A percentile compares a stretch with the other conserved stretches of the same genome.
phyloP scores from a whole-genome alignment of 1,284 basidiomycete genomes.

The Cryptococcus sp. region DNA sequence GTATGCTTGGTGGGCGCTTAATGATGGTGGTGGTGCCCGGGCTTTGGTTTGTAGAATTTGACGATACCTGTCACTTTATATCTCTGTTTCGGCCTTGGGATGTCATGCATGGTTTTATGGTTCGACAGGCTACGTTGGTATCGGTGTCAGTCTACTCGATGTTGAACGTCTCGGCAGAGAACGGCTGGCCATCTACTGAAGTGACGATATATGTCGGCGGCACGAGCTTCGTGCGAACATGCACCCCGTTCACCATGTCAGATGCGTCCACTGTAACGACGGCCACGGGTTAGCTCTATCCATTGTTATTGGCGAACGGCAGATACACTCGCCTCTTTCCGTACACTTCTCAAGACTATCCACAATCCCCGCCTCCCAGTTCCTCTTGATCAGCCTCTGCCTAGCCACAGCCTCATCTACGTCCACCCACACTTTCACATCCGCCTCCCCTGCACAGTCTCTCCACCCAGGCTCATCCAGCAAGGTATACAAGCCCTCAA shows the following conservation, averaged over 20 bases:
- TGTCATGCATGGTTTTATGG: not conserved
- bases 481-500: slow-evolving; percentile 81
- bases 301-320: not conserved
- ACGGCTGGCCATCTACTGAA: slow-evolving; percentile 9
- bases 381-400: slow-evolving; percentile 59
- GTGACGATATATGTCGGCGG: slow-evolving; percentile 7
- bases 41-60: not conserved
- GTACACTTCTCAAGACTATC: slow-evolving; percentile 22
- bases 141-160: not conserved
- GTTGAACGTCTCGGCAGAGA: slow-evolving; percentile 1
- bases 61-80: not conserved
- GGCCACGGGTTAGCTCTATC: not conserved
- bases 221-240: slow-evolving; percentile 6
- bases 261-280: slow-evolving; percentile 12
- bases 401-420: slow-evolving; percentile 62
- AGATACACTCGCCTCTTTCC: slow-evolving; percentile 31
- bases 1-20: not conserved
- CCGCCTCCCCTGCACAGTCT: slow-evolving; percentile 62
- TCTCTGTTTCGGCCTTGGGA: not conserved
- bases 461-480: slow-evolving; percentile 70
- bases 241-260: slow-evolving; percentile 15
- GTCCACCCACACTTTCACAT: slow-evolving; percentile 75
- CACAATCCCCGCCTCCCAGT: slow-evolving; percentile 37
- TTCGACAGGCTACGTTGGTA: not conserved
- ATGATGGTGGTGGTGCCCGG: not conserved